These are phyloP conservation scores for Tanacetum coccineum DNA, from an alignment of 129 eudicot genomes.

Conservation along the genomic window DNA sequence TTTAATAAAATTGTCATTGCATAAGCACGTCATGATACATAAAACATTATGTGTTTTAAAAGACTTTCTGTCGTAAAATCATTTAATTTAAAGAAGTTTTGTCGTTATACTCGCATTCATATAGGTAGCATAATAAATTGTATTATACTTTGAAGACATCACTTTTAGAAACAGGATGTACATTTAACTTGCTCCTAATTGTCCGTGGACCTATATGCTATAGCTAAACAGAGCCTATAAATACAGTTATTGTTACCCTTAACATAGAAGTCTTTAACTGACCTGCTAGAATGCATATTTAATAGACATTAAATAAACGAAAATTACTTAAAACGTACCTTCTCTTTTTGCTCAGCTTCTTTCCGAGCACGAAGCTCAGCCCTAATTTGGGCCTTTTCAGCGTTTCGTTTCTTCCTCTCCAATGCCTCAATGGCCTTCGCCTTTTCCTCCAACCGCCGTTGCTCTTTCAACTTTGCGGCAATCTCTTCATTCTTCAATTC, in stretches of 20 bases:
- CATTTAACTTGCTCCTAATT: constrained; percentile 6
- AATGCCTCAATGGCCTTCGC: constrained; percentile 84
- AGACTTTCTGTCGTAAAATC: not conserved
- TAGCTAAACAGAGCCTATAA: not conserved
- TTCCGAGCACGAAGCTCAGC: constrained; percentile 78
- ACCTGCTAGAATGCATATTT: not conserved
- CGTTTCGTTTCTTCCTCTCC: constrained; percentile 70
- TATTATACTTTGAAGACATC: constrained; percentile 4
- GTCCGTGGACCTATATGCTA: not conserved
- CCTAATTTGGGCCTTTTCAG: constrained; percentile 76
- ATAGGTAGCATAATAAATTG: constrained; percentile 10
- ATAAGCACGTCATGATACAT: not conserved
- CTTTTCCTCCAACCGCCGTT: constrained; percentile 64
- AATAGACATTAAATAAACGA: not conserved
- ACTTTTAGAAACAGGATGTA: not conserved
- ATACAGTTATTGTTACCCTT: constrained; percentile 5
- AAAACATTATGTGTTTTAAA: not conserved
- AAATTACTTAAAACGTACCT: constrained; percentile 20
- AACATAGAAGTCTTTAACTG: not conserved
- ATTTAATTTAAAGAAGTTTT: not conserved
- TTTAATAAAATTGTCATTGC: not conserved
- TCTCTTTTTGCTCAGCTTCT: constrained; percentile 51
- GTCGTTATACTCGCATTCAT: not conserved
- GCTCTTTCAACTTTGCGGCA: constrained; percentile 69
- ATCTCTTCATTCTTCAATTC: constrained; percentile 44